These are phyloP conservation scores for Monosporozyma unispora DNA, from an alignment of 805 yeast genomes.

Conservation along the genomic window DNA sequence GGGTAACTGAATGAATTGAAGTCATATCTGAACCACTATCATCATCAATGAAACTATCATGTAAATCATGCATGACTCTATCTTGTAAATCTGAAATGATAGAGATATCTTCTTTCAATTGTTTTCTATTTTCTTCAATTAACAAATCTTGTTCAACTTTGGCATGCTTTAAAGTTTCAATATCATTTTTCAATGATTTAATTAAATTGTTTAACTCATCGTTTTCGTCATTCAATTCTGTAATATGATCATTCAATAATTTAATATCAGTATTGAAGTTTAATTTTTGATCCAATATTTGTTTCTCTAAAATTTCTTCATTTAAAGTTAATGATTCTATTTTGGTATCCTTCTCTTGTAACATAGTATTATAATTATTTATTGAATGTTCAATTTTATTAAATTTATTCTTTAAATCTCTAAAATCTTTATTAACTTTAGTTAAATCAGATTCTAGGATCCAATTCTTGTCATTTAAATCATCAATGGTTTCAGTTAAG, in stretches of 20 bases:
- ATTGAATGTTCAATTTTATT: slow-evolving; percentile 18
- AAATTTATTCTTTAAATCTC: slow-evolving; percentile 35
- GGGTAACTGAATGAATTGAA: background rate
- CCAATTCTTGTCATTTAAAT: slow-evolving; percentile 53
- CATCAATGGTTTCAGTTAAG: slow-evolving; percentile 34
- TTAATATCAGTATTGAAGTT: slow-evolving; percentile 36
- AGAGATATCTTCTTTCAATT: slow-evolving; percentile 2
- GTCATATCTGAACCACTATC: background rate
- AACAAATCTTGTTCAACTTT: background rate
- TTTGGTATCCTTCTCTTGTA: slow-evolving; percentile 36
- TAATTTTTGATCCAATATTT: slow-evolving; percentile 31
- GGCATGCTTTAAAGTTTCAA: slow-evolving; percentile 1
- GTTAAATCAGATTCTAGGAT: slow-evolving; percentile 49
- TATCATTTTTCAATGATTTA: slow-evolving; percentile 1
- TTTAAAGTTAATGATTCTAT: slow-evolving; percentile 35
- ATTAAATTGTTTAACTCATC: slow-evolving; percentile 29
- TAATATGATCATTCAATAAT: slow-evolving; percentile 43
- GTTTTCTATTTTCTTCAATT: background rate
- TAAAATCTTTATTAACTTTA: slow-evolving; percentile 25
- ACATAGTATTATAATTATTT: slow-evolving; percentile 15
- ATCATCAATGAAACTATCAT: background rate
- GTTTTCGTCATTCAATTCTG: slow-evolving; percentile 61
- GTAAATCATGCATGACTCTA: slow-evolving; percentile 1
- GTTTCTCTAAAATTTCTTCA: slow-evolving; percentile 34
- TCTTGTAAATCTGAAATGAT: background rate